These are phyloP conservation scores for Cicer bijugum DNA, from an alignment of 306 rosid species.

Conservation along the genomic window DNA sequence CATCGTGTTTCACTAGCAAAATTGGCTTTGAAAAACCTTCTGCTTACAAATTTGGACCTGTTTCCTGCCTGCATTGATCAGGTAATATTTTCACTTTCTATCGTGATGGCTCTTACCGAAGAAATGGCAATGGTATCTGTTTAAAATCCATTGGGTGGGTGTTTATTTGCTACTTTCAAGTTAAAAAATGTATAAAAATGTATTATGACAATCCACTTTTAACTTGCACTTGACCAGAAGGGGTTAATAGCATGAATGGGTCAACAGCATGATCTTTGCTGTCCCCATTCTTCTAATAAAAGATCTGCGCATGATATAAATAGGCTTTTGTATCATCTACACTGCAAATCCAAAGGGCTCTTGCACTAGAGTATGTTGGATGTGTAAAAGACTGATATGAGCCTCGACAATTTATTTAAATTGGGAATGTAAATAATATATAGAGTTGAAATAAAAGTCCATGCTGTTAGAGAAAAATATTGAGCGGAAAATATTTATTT, in stretches of 20 bases:
- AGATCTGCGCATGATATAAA: not conserved
- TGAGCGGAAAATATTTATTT: not conserved
- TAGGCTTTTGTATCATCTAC: not conserved
- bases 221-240: not conserved
- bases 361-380: not conserved
- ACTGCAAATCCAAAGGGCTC: constrained; percentile 11
- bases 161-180: not conserved
- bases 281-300: constrained; percentile 20
- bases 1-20: constrained; percentile 91
- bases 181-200: constrained; percentile 10
- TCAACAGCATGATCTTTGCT: not conserved
- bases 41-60: constrained; percentile 92
- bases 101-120: constrained; percentile 35
- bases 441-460: too few relatives aligned
- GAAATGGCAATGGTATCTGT: constrained; percentile 21
- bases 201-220: constrained; percentile 17
- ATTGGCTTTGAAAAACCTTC: constrained; percentile 88
- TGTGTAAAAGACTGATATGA: not conserved
- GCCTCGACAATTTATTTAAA: not conserved
- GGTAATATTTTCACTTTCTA: constrained; percentile 55
- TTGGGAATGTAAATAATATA: too few relatives aligned
- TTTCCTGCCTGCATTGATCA: constrained; percentile 99
- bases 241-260: constrained; percentile 1
- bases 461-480: too few relatives aligned
- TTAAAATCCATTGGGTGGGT: constrained; percentile 32